Conservation (phyloP, 1,284 basidiomycete species). For the Pyrrhoderma lamaoense region DNA sequence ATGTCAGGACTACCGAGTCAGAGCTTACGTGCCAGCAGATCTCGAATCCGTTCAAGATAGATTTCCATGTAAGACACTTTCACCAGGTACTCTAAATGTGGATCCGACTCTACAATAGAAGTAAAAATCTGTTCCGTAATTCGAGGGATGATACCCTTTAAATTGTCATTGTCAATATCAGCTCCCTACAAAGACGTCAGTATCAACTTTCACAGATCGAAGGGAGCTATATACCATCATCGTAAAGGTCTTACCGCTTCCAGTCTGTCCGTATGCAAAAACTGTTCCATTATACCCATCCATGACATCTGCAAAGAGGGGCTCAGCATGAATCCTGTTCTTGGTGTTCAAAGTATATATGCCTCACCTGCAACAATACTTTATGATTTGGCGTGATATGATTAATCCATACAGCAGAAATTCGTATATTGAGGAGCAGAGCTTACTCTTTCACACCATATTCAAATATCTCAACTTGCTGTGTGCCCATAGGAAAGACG, state of each 20-base stretch:
- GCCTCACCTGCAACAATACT: constrained; percentile 23
- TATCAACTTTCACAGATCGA: background rate
- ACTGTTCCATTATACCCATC: constrained; percentile 98
- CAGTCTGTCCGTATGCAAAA: constrained; percentile 99
- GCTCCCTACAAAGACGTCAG: constrained; percentile 61
- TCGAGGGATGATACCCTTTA: constrained; percentile 96
- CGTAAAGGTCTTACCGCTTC: constrained; percentile 93
- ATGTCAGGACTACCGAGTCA: constrained; percentile 33
- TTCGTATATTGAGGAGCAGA: constrained; percentile 7
- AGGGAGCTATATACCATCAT: constrained; percentile 77
- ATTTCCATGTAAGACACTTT: constrained; percentile 99
- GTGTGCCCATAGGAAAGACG: constrained; percentile 90
- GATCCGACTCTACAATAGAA: constrained; percentile 92
- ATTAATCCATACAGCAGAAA: constrained; percentile 9
- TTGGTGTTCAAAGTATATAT: background rate
- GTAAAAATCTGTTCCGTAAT: constrained; percentile 99
- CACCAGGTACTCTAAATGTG: constrained; percentile 95
- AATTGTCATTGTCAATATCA: constrained; percentile 87
- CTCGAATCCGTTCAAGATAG: constrained; percentile 94
- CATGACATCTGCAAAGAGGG: constrained; percentile 71
- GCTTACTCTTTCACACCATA: constrained; percentile 95
- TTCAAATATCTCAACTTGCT: constrained; percentile 95
- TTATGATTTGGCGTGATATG: constrained; percentile 12
- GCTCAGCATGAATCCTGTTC: background rate
- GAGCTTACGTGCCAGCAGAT: constrained; percentile 87